Evolutionary conservation across 225 moss, liverwort and hornwort genomes (phyloP), one percentile per base, ranked within the genome.

Genomic region (Polytrichum formosum): DNA sequence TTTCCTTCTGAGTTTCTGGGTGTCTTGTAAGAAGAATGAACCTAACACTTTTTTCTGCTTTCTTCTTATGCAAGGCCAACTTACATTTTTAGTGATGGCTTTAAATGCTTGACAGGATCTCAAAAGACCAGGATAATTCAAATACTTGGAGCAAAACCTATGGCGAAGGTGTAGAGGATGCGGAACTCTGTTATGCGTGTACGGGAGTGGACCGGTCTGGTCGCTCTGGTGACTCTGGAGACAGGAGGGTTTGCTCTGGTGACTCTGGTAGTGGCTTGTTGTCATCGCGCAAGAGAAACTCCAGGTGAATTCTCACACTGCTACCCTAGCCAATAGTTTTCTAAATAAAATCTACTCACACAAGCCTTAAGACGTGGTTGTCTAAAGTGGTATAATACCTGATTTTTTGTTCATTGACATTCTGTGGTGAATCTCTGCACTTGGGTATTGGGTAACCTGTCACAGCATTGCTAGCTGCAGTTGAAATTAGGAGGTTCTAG

Each of bases 161-260:
- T 60, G 76, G 27, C 18, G 71, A 70, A 56, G 22, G 7, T 28
- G 54, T 31, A 19, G 76, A 76, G 26, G 70, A 76, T 37, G 60
- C 76, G 18, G 71, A 76, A 59, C 10, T 61, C 16, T 61, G 60
- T 54, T 71, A 66, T 53, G 59, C 71, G 27, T 61, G 66, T 70
- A 67, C 71, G 8, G 66, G 71, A 71, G 29, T 46, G 2, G 70
- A 59, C n/a, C 64, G 58, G 9, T 25, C 58, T 54, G 55, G 37
- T 25, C 70, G 59, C 46, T 37, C 64, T 55, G 46, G 46, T 46
- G 13, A 37, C 37, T 37, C 10, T 37, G 37, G 37, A 37, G 37
- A 37, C 37, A 37, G 29, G 54, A 60, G 71, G 71, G 66, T 9
- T 71, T 19, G 54, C 66, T 31, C 67, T 21, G 37, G 23, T 46